Percentiles rank a stretch among this genome's conserved stretches.
phyloP scores from a whole-genome alignment of 176 grass and related monocot genomes.

The Saccharum spontaneum region DNA sequence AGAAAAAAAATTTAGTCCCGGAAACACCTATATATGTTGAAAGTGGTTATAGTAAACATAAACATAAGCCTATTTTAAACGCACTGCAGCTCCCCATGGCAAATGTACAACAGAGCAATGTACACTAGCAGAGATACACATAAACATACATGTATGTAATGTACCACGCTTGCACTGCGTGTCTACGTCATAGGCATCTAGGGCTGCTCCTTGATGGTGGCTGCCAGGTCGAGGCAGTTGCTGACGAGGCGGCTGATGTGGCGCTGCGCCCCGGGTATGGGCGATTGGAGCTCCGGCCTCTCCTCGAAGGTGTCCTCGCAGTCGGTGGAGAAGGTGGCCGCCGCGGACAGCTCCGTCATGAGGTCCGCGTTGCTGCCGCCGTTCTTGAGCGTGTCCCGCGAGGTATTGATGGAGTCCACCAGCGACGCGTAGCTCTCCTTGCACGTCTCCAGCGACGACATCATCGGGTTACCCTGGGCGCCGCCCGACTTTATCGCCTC shows the following conservation, averaged over 20 bases:
- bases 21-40: neutral
- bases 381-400: slow-evolving; percentile 27
- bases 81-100: slow-evolving; percentile 3
- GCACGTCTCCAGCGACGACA: slow-evolving; percentile 43
- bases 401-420: slow-evolving; percentile 25
- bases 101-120: slow-evolving; percentile 4
- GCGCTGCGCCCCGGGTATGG: slow-evolving; percentile 29
- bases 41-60: neutral
- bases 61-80: neutral
- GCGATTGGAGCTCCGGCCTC: slow-evolving; percentile 36
- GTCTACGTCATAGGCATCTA: neutral
- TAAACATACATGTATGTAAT: neutral
- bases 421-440: slow-evolving; percentile 52
- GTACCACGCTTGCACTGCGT: neutral
- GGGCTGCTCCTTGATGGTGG: slow-evolving; percentile 33
- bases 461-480: neutral
- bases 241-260: slow-evolving; percentile 50
- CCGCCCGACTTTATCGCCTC: neutral
- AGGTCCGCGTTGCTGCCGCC: slow-evolving; percentile 41
- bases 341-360: slow-evolving; percentile 49
- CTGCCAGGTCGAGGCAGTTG: slow-evolving; percentile 59
- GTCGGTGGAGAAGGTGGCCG: slow-evolving; percentile 51
- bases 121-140: neutral
- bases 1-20: no score
- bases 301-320: slow-evolving; percentile 58